These are phyloP conservation scores for Penicillium paradoxum DNA, from an alignment of 495 filamentous ascomycete species.

Conservation along the genomic window DNA sequence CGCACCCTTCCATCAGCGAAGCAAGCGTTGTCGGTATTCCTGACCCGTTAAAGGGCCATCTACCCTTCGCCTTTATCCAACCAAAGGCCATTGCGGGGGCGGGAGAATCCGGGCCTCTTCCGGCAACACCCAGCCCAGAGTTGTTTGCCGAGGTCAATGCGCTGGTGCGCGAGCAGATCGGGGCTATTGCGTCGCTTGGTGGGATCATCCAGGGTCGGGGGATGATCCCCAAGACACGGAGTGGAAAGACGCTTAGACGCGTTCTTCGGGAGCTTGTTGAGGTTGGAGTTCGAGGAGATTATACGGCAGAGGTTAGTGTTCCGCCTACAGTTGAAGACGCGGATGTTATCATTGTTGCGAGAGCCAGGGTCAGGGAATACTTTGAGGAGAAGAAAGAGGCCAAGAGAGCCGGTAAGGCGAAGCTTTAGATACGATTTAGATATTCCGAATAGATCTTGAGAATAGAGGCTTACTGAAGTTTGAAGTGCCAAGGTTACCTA, in stretches of 20 bases:
- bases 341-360: constrained; percentile 53
- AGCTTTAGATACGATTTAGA: constrained; percentile 37
- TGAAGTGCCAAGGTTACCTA: no score
- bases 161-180: constrained; percentile 75
- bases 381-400: constrained; percentile 40
- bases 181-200: constrained; percentile 76
- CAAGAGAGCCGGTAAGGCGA: constrained; percentile 39
- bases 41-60: constrained; percentile 78
- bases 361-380: constrained; percentile 51
- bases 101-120: constrained; percentile 5
- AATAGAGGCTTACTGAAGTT: no score
- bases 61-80: constrained; percentile 85
- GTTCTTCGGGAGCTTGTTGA: constrained; percentile 79
- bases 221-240: constrained; percentile 91
- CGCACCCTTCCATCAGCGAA: constrained; percentile 72
- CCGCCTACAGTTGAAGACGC: constrained; percentile 58
- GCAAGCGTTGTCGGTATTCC: constrained; percentile 82
- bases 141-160: constrained; percentile 58
- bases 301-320: constrained; percentile 47
- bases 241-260: constrained; percentile 79
- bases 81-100: constrained; percentile 43
- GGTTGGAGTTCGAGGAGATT: constrained; percentile 47
- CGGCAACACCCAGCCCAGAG: constrained; percentile 42
- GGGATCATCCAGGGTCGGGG: constrained; percentile 78
- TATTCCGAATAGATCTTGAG: no score